These are phyloP conservation scores for Mortierella sp. DNA, from an alignment of 371 early-diverging fungal species.

Conservation along the genomic window DNA sequence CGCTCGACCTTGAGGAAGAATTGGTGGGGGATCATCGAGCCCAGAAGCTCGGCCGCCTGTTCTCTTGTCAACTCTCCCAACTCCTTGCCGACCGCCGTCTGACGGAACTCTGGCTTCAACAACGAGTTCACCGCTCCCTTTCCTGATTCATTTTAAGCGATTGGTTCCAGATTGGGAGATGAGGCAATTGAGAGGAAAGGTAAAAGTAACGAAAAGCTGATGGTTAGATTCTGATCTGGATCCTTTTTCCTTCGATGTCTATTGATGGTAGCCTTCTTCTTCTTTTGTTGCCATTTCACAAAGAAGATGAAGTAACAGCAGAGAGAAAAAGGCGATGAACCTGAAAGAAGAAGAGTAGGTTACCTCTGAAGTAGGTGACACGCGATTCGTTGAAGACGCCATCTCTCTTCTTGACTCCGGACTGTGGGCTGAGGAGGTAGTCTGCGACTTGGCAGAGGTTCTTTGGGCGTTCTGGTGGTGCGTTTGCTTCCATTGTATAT, in stretches of 20 bases:
- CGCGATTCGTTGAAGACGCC: constrained; percentile 93
- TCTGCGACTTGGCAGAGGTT: constrained; percentile 73
- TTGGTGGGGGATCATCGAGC: constrained; percentile 76
- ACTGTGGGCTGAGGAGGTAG: constrained; percentile 73
- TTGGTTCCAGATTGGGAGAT: not conserved
- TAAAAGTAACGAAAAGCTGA: not conserved
- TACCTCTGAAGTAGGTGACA: constrained; percentile 95
- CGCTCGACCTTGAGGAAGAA: constrained; percentile 83
- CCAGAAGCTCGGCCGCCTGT: constrained; percentile 76
- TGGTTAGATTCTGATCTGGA: not conserved
- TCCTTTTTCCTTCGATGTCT: not conserved
- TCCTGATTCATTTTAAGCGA: constrained; percentile 61
- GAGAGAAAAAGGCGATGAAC: not conserved
- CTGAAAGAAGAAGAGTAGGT: not conserved
- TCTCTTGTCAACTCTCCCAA: constrained; percentile 71
- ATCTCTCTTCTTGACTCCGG: constrained; percentile 84
- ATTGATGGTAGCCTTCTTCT: not conserved
- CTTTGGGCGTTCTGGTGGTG: constrained; percentile 64
- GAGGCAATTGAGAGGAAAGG: not conserved
- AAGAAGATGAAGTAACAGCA: too few relatives aligned
- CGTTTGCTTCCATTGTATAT: constrained; percentile 39
- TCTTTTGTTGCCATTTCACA: not conserved
- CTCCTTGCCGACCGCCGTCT: constrained; percentile 63
- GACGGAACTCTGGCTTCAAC: constrained; percentile 78
- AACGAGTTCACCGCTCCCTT: constrained; percentile 92